These are phyloP conservation scores for Capsaspora owczarzaki DNA, from an alignment of 78 protist genomes.

Conservation along the genomic window DNA sequence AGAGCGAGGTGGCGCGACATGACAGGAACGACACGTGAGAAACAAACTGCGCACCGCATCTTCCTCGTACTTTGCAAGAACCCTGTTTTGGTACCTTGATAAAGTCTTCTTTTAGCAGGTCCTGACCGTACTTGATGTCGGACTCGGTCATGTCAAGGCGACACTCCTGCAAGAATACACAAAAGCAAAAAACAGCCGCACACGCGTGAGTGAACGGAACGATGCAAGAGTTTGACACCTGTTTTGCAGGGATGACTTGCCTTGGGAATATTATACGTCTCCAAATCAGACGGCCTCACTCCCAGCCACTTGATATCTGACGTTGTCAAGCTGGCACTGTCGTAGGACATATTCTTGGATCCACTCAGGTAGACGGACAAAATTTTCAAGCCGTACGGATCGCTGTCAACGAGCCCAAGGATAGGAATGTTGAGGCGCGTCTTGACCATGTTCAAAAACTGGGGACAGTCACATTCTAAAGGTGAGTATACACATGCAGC, in stretches of 20 bases:
- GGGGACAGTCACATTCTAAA: too few species aligned
- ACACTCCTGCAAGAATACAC: conserved; percentile 16
- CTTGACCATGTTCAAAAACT: conserved; percentile 11
- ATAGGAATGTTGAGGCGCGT: conserved; percentile 40
- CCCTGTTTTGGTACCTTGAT: conserved; percentile 11
- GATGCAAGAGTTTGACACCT: not conserved
- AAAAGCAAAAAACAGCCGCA: not conserved
- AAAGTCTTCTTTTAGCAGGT: conserved; percentile 49
- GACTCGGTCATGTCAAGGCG: conserved; percentile 50
- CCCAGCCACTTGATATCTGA: conserved; percentile 67
- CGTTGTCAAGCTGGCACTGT: conserved; percentile 49
- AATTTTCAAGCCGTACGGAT: conserved; percentile 61
- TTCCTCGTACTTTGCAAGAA: too few species aligned
- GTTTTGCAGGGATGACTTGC: conserved; percentile 23
- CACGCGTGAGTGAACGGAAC: not conserved
- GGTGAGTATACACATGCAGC: too few species aligned
- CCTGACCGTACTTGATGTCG: conserved; percentile 42
- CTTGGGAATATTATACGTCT: conserved; percentile 41
- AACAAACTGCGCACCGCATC: too few species aligned
- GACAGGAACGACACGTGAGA: not conserved
- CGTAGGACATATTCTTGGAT: conserved; percentile 63
- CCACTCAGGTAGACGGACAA: conserved; percentile 57
- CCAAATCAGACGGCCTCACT: conserved; percentile 52
- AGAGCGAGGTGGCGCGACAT: not conserved
- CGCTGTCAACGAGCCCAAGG: conserved; percentile 54